Evolutionary conservation across 352 stramenopile species (phyloP), one percentile per base, ranked within the genome.

Genomic region (Hyaloperonospora brassicae): DNA sequence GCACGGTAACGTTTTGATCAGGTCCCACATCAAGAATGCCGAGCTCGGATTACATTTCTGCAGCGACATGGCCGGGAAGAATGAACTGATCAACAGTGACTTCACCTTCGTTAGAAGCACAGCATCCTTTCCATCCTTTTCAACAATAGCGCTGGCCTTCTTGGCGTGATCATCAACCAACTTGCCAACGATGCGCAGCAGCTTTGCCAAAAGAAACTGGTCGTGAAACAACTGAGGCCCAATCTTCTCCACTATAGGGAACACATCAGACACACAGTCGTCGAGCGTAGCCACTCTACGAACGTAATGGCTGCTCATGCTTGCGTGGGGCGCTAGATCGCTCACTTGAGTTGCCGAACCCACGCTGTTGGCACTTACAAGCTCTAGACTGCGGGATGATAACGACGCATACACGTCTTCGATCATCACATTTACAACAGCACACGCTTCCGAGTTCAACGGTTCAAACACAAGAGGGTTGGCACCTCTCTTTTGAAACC

Each of bases 1-100:
- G 48, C 84, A 92, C 34, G 79, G 72, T 30, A 84, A 80, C 14
- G 59, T 51, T 58, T 94, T 94, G 23, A 94, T 52, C 40, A 92
- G 44, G 21, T 94, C 84, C 84, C 84, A 94, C n/a, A 92, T 47
- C 47, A 88, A 64, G 54, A 90, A 90, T 6, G 81, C 67, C 2
- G 70, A 77, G 50, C 77, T 89, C 7, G 84, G 84, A 47, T 86
- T 87, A 50, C 76, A 92, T n/a, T 61, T 58, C 35, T 91, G 76
- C 27, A 87, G 62, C 27, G 84, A 87, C 40, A 92, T 67, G 7
- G 81, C 67, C 9, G 84, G 84, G n/a, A 94, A 60, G 39, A 94
- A 84, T 5, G 68, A 76, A 38, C 76, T 64, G 21, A 76, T 70
- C 42, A 90, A 65, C 23, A 89, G 57, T 12, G 59, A 65, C 52